Base-by-base conservation (phyloP, 306 rosid species). In the Cicer cuneatum region DNA sequence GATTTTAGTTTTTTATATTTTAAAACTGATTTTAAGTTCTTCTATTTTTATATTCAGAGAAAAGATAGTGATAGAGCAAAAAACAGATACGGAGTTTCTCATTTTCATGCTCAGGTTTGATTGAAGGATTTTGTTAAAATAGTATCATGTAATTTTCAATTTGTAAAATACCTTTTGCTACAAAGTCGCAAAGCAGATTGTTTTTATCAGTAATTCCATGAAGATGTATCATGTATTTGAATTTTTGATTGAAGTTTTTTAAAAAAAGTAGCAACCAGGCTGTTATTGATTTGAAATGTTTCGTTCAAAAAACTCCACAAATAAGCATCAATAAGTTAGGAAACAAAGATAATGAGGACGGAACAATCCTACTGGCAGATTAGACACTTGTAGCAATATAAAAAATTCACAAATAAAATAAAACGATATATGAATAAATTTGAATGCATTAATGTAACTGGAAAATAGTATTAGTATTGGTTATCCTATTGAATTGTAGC, bases 321-420 rank as follows among this genome's bases (percentile, higher is more conserved):
- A 62, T 16, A 37, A 56, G 46, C 15, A 72, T 56, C 53, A 72
- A 57, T 9, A n/a, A 78, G 43, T 48, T 33, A 48, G 62, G 11
- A 54, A 51, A 65, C 14, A 38, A 49, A 49, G 40, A 12, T 59
- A 45, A 16, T 15, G 16, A 63, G 71, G 60, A 74, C 12, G 40
- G 74, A 19, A 45, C 56, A 72, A 47, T 63, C 78, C 38, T 11
- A 39, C 40, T 7, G 74, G 74, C 37, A 46, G 48, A 54, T 16
- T 2, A 46, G 61, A 49, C 24, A 24, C 48, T 47, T 16, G 33
- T 24, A 47, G 38, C 45, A 49, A 64, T 49, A 10, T 15, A 38
- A 42, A 42, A 74, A 78, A 65, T 43, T 66, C 21, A 67, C 70
- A 38, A 29, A 43, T 74, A 39, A 35, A 14, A 3, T 9, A n/a